A percentile compares a stretch with the other conserved stretches of the same genome.
These are phyloP conservation scores for Dactylellina drechsleri DNA, from an alignment of 2,329 filamentous ascomycete species.

Conservation along the genomic window DNA sequence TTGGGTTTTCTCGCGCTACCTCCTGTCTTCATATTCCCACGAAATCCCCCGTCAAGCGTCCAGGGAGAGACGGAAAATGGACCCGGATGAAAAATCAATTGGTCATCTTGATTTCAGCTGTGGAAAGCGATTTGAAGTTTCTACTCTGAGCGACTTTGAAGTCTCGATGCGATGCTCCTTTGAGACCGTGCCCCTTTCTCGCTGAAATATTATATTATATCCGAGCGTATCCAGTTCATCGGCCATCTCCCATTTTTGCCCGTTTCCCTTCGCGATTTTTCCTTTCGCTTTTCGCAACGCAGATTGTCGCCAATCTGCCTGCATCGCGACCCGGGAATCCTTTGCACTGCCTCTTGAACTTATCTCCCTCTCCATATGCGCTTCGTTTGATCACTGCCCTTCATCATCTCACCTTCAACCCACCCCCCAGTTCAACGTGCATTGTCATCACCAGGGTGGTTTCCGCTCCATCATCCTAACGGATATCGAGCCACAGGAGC, in stretches of 20 bases:
- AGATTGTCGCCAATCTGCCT: slow-evolving; percentile 1
- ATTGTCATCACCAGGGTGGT: background rate
- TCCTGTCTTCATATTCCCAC: too few species aligned
- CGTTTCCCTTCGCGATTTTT: slow-evolving; percentile 4
- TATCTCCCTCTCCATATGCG: too few species aligned
- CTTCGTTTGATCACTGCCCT: too few species aligned
- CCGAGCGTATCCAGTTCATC: slow-evolving; percentile 12
- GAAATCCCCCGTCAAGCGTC: too few species aligned
- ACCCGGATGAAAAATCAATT: too few species aligned
- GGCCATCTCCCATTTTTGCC: background rate
- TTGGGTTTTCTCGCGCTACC: too few species aligned
- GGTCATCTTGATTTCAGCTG: too few species aligned
- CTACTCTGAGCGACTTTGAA: too few species aligned
- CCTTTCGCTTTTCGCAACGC: slow-evolving; percentile 21
- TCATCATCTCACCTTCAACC: background rate
- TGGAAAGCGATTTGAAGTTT: too few species aligned
- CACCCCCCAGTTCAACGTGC: background rate
- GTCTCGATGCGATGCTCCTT: slow-evolving; percentile 8
- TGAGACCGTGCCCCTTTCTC: background rate
- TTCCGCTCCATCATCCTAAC: background rate
- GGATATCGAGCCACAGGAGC: slow-evolving; percentile 23
- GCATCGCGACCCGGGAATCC: background rate
- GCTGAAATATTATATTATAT: background rate
- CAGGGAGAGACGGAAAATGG: too few species aligned
- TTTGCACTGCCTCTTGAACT: too few species aligned